These are phyloP conservation scores for Isabelozyma rhagii DNA, from an alignment of 805 yeast genomes.

Conservation along the genomic window DNA sequence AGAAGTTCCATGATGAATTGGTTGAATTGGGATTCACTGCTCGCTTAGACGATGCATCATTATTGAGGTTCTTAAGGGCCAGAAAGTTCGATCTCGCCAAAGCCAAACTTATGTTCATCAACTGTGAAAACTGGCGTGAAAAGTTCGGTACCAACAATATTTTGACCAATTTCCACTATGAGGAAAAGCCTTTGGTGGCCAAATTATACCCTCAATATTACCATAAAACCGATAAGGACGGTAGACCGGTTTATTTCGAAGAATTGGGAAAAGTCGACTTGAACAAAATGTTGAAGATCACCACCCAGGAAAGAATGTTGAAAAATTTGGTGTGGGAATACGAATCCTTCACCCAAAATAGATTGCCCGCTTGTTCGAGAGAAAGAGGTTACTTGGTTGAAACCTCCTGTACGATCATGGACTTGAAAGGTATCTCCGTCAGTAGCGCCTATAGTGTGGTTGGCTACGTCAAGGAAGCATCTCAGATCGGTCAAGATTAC, in stretches of 20 bases:
- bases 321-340: constrained; percentile 97
- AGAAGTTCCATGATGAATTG: constrained; percentile 55
- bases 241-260: constrained; percentile 94
- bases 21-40: constrained; percentile 64
- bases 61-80: constrained; percentile 86
- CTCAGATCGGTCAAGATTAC: constrained; percentile 91
- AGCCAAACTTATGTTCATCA: constrained; percentile 78
- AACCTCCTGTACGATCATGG: constrained; percentile 95
- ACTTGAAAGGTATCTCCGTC: constrained; percentile 89
- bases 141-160: constrained; percentile 85
- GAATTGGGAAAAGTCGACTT: constrained; percentile 90
- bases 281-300: constrained; percentile 86
- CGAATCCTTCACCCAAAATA: constrained; percentile 77
- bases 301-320: constrained; percentile 94
- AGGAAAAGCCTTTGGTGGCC: constrained; percentile 90
- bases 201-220: constrained; percentile 93
- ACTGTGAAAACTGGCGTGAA: constrained; percentile 90
- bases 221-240: constrained; percentile 95
- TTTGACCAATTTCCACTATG: constrained; percentile 81
- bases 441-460: constrained; percentile 81
- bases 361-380: constrained; percentile 95
- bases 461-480: constrained; percentile 88
- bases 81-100: constrained; percentile 84
- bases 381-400: constrained; percentile 74
- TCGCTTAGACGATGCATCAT: constrained; percentile 83